Evolutionary conservation across 306 rosid species (phyloP).

Genomic region (Trichosanthes cucumerina): DNA sequence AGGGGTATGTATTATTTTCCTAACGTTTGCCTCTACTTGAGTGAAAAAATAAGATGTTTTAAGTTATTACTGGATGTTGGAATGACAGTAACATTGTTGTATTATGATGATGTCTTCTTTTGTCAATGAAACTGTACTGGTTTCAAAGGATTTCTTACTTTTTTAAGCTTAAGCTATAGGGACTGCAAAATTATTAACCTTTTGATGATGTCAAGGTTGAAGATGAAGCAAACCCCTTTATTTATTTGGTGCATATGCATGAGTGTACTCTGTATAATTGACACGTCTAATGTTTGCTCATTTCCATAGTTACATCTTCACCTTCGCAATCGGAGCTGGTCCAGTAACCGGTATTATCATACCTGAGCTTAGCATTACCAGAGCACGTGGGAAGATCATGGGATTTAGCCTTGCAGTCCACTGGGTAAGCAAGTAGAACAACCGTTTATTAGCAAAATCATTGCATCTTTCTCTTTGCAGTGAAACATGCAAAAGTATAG

Average conservation of each 20-base stretch:
- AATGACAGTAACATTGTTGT: neutral
- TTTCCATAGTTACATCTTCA: conserved; percentile 62
- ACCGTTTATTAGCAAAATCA: neutral
- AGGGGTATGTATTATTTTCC: neutral
- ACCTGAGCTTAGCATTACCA: conserved; percentile 81
- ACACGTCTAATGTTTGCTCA: neutral
- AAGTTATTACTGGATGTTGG: neutral
- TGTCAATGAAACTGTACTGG: neutral
- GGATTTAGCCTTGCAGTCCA: conserved; percentile 77
- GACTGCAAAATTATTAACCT: neutral
- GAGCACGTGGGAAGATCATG: conserved; percentile 82
- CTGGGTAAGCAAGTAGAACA: conserved; percentile 43
- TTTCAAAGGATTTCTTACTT: neutral
- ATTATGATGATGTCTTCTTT: neutral
- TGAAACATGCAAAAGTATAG: neutral
- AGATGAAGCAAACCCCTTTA: neutral
- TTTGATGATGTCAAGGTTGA: neutral
- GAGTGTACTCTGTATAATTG: neutral
- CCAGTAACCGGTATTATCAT: conserved; percentile 81
- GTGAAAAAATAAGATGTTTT: neutral
- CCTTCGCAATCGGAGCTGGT: conserved; percentile 85
- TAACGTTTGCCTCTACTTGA: neutral
- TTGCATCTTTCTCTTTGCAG: neutral
- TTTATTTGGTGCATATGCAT: neutral
- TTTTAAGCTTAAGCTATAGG: neutral